Evolutionary conservation across 306 rosid species (phyloP).

Genomic region (Dryas alaskensis): DNA sequence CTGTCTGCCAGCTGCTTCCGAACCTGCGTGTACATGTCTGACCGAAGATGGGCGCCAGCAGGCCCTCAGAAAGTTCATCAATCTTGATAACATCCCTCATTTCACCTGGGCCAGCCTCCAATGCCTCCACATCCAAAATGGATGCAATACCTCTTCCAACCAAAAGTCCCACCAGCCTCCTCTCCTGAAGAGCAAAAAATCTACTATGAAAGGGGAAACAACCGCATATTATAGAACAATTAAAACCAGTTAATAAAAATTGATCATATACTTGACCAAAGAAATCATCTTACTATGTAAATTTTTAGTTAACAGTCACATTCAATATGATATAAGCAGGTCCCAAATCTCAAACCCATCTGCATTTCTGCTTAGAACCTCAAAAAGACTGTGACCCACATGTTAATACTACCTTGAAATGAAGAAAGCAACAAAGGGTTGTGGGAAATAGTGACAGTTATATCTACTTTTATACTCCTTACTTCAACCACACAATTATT

Average conservation of each 20-base stretch:
- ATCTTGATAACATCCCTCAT: slow-evolving; percentile 98
- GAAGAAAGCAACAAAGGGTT: slow-evolving; percentile 5
- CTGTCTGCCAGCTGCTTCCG: slow-evolving; percentile 66
- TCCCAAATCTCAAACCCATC: slow-evolving; percentile 3
- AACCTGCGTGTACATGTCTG: slow-evolving; percentile 34
- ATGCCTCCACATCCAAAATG: slow-evolving; percentile 70
- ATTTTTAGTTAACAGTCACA: slow-evolving; percentile 16
- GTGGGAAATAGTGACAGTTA: slow-evolving; percentile 20
- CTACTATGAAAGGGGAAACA: slow-evolving; percentile 9
- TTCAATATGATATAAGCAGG: slow-evolving; percentile 18
- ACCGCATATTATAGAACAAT: background rate
- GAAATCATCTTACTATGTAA: background rate
- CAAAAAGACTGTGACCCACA: background rate
- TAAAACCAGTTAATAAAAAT: slow-evolving; percentile 6
- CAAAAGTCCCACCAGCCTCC: slow-evolving; percentile 28
- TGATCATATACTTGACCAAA: slow-evolving; percentile 12
- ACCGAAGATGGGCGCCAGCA: slow-evolving; percentile 73
- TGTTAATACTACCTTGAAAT: slow-evolving; percentile 18
- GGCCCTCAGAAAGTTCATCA: slow-evolving; percentile 78
- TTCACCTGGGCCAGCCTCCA: slow-evolving; percentile 65
- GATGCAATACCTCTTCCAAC: slow-evolving; percentile 41
- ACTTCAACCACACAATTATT: slow-evolving; percentile 19
- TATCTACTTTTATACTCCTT: slow-evolving; percentile 24
- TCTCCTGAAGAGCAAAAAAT: slow-evolving; percentile 26
- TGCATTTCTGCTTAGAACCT: slow-evolving; percentile 20